These are phyloP conservation scores for Saccharomyces hybrid DNA, from an alignment of 1,139 yeast species.

Conservation along the genomic window DNA sequence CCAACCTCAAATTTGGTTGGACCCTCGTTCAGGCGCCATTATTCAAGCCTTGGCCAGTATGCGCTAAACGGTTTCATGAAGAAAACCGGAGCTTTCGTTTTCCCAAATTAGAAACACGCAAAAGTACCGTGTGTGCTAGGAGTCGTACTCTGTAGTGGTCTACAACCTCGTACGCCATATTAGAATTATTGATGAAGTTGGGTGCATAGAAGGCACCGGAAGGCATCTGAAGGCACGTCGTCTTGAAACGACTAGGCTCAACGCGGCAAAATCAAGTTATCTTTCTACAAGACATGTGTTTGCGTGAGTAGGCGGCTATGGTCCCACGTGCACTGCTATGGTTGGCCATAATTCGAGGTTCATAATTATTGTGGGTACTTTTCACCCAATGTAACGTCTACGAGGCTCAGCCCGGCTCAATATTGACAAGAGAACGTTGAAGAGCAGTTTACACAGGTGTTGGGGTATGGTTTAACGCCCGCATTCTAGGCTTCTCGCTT, in stretches of 20 bases:
- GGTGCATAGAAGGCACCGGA: background rate
- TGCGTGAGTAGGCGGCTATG: background rate
- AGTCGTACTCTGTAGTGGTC: background rate
- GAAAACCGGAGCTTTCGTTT: background rate
- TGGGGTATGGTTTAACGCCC: background rate
- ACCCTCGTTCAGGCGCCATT: background rate
- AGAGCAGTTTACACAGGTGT: background rate
- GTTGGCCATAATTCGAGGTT: background rate
- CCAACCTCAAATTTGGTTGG: background rate
- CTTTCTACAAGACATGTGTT: background rate
- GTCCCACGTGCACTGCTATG: background rate
- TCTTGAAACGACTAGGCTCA: too few species aligned
- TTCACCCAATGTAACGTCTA: background rate
- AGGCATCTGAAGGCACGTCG: background rate
- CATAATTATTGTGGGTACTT: background rate
- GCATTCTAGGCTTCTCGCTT: background rate
- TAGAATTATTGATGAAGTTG: background rate
- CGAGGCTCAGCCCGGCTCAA: background rate
- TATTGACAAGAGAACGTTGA: background rate
- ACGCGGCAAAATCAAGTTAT: background rate
- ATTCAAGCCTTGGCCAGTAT: background rate
- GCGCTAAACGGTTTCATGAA: background rate
- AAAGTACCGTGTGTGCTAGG: background rate
- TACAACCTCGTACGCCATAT: background rate
- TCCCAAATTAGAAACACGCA: background rate